Evolutionary conservation across 2,329 filamentous ascomycete species (phyloP).

Genomic region (Pseudopithomyces maydicus): DNA sequence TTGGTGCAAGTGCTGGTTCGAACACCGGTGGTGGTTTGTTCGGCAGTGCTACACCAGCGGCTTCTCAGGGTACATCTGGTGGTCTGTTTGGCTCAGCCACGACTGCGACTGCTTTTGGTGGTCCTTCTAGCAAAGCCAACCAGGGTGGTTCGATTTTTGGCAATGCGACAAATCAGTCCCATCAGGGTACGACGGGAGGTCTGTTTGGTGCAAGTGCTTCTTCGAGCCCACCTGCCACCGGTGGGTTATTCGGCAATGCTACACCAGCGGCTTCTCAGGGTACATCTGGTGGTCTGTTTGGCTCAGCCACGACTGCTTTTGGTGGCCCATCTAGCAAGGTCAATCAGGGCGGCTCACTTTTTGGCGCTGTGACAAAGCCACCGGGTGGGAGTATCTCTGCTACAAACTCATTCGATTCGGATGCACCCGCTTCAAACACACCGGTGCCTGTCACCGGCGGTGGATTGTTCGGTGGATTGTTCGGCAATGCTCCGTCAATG

Average conservation of each 20-base stretch:
- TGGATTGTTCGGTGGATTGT: no score
- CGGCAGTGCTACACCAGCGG: no score
- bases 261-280: neutral
- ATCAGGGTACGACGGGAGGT: neutral
- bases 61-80: neutral
- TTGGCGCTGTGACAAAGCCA: neutral
- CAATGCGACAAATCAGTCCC: neutral
- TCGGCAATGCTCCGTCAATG: no score
- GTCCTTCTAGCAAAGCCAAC: neutral
- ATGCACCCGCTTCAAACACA: no score
- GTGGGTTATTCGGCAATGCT: no score
- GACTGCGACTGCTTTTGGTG: neutral
- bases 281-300: neutral
- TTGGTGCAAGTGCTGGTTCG: no score
- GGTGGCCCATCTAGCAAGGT: neutral
- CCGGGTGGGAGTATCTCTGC: neutral
- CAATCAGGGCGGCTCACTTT: neutral
- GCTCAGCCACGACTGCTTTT: neutral
- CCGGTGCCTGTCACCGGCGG: no score
- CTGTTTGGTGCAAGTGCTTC: neutral
- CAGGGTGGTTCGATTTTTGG: neutral
- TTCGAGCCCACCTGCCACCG: no score
- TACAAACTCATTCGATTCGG: no score
- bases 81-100: neutral
- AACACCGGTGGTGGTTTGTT: no score